Conservation (phyloP, 192 early-diverging fungal genomes). For the Coemansia sp. region DNA sequence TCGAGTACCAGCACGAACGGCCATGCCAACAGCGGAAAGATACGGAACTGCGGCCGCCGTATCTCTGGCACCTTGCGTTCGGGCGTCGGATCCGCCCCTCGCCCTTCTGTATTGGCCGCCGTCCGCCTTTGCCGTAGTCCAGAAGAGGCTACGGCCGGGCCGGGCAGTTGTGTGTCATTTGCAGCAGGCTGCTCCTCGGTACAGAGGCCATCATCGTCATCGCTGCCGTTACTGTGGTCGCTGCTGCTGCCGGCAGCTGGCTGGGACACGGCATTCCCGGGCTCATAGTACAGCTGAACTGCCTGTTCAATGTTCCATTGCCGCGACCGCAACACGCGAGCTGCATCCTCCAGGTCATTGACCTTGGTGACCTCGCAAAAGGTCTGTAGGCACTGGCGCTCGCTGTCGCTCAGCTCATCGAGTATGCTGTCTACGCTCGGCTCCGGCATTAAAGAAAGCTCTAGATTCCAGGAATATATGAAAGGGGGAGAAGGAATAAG, state of each 20-base stretch:
- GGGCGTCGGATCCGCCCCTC: not conserved
- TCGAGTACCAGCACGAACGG: conserved; percentile 18
- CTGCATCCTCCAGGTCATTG: conserved; percentile 17
- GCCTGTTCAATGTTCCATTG: conserved; percentile 29
- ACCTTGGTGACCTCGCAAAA: conserved; percentile 22
- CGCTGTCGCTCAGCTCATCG: conserved; percentile 18
- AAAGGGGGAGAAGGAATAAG: too few relatives aligned
- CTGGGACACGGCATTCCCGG: not conserved
- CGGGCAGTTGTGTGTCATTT: too few relatives aligned
- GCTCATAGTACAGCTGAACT: conserved; percentile 32
- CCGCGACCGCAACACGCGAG: conserved; percentile 13
- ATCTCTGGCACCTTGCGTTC: not conserved
- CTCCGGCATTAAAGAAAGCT: not conserved
- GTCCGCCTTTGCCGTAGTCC: too few relatives aligned
- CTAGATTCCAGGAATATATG: too few relatives aligned
- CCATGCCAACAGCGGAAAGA: conserved; percentile 31
- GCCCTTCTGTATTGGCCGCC: too few relatives aligned
- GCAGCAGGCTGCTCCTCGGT: too few relatives aligned
- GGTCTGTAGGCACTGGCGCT: conserved; percentile 21
- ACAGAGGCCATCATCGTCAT: too few relatives aligned
- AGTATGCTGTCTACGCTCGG: conserved; percentile 1
- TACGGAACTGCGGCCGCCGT: conserved; percentile 12
- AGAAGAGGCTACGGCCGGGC: too few relatives aligned
- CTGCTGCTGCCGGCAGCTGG: not conserved
- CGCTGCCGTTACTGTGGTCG: not conserved